Evolutionary conservation across 495 filamentous ascomycete genomes (phyloP), one percentile per base, ranked within the genome.

Genomic region (Xylaria nigripes): DNA sequence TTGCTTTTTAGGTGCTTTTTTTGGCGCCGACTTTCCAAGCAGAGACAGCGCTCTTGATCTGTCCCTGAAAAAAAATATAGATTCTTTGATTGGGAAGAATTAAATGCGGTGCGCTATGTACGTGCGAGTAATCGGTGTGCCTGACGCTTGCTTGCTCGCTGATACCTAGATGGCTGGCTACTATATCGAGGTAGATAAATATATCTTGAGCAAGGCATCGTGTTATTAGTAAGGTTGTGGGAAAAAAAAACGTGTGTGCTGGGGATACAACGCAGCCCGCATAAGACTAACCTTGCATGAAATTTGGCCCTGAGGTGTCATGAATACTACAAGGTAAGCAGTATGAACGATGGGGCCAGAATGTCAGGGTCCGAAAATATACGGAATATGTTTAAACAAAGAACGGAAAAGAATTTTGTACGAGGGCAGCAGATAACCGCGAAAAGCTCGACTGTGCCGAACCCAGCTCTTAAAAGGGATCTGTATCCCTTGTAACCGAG

Each of bases 221-320:
- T 42, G 44, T 34, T 42, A 43, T 54, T 18, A 54, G 51, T 32
- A 34, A 30, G 15, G 12, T 40, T n/a, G n/a, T n/a, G n/a, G n/a
- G n/a, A 12, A 13, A 36, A 5, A n/a, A 12, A 38, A 29, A n/a
- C 42, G 27, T 45, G 41, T 10, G 21, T 51, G 1, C 21, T 10
- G 29, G 29, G 42, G 29, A 24, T 53, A 18, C 29, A 51, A 18
- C 34, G 22, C 16, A 24, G 38, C 40, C 16, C 42, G 13, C 32
- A n/a, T 40, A 40, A 43, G 23, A 55, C 53, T 18, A 48, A 49
- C 53, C 46, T 55, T 55, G 53, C 40, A 50, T 50, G 34, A 21
- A 50, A 34, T 15, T 12, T n/a, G 46, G 40, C 34, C n/a, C 45
- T 25, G 40, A 13, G 45, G 27, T 55, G 45, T 45, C 16, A 38